Conservation (phyloP, 1,284 basidiomycete genomes). For the Cryptococcus depauperatus region DNA sequence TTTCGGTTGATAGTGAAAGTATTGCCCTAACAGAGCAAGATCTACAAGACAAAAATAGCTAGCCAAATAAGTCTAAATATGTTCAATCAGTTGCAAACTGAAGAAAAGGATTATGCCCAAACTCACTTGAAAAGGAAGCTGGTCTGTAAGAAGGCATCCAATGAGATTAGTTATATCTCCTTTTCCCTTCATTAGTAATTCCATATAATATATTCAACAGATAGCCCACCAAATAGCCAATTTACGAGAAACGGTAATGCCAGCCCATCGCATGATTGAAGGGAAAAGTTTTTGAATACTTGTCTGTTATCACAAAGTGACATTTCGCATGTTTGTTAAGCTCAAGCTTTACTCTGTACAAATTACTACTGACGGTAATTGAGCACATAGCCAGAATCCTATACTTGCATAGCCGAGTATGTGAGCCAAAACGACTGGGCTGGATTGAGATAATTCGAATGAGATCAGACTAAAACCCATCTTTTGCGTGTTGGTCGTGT, state of each 20-base stretch:
- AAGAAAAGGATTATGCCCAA: background rate
- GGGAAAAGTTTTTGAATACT: constrained; percentile 66
- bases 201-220: background rate
- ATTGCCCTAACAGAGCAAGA: constrained; percentile 63
- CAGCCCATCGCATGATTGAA: constrained; percentile 72
- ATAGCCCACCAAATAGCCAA: constrained; percentile 69
- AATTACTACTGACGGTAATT: constrained; percentile 66
- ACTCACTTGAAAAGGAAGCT: constrained; percentile 85
- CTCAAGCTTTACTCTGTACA: background rate
- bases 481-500: background rate
- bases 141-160: constrained; percentile 77
- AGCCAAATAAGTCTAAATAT: constrained; percentile 69
- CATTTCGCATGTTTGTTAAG: background rate
- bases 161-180: constrained; percentile 84
- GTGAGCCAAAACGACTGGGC: constrained; percentile 25
- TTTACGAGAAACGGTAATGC: constrained; percentile 81
- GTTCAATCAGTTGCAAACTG: background rate
- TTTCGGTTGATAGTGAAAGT: constrained; percentile 57
- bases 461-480: background rate
- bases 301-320: constrained; percentile 50
- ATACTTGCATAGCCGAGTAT: constrained; percentile 69
- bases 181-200: constrained; percentile 31
- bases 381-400: constrained; percentile 80
- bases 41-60: constrained; percentile 79
- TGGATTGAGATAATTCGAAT: constrained; percentile 5